These are phyloP conservation scores for Penicillium desertorum DNA, from an alignment of 495 filamentous ascomycete genomes.

Conservation along the genomic window DNA sequence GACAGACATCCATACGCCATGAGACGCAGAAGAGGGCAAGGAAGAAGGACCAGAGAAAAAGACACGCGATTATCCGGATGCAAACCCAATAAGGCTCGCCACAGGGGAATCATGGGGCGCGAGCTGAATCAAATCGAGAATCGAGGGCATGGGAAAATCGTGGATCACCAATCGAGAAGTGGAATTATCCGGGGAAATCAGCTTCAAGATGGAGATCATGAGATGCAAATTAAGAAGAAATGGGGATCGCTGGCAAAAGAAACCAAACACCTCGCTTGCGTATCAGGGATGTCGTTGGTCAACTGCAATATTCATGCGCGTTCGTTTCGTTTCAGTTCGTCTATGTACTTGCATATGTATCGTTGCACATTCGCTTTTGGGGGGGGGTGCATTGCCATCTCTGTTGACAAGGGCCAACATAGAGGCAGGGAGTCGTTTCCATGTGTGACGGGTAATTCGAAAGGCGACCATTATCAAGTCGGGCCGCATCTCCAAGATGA, in stretches of 20 bases:
- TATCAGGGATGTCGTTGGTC: slow-evolving; percentile 30
- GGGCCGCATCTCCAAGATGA: neutral
- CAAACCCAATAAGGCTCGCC: slow-evolving; percentile 14
- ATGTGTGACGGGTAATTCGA: slow-evolving; percentile 11
- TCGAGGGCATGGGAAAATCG: slow-evolving; percentile 4
- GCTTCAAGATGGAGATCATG: slow-evolving; percentile 11
- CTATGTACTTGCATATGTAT: slow-evolving; percentile 34
- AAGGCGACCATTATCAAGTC: slow-evolving; percentile 8
- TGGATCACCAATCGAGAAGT: neutral
- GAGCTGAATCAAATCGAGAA: slow-evolving; percentile 12
- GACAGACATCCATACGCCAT: slow-evolving; percentile 11
- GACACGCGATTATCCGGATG: slow-evolving; percentile 10
- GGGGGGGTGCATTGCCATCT: slow-evolving; percentile 9
- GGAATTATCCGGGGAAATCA: neutral
- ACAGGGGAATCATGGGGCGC: slow-evolving; percentile 12
- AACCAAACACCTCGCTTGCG: slow-evolving; percentile 37
- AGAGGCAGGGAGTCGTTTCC: slow-evolving; percentile 14
- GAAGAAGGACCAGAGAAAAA: slow-evolving; percentile 3
- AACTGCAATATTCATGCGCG: slow-evolving; percentile 30
- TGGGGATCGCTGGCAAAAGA: slow-evolving; percentile 22
- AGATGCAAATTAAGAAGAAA: slow-evolving; percentile 19
- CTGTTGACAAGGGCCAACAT: slow-evolving; percentile 1
- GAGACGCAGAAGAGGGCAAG: slow-evolving; percentile 12
- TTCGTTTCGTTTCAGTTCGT: slow-evolving; percentile 36
- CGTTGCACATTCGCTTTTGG: slow-evolving; percentile 30